Conservation (phyloP, 371 early-diverging fungal species). For the Paraphysoderma sedebokerense region DNA sequence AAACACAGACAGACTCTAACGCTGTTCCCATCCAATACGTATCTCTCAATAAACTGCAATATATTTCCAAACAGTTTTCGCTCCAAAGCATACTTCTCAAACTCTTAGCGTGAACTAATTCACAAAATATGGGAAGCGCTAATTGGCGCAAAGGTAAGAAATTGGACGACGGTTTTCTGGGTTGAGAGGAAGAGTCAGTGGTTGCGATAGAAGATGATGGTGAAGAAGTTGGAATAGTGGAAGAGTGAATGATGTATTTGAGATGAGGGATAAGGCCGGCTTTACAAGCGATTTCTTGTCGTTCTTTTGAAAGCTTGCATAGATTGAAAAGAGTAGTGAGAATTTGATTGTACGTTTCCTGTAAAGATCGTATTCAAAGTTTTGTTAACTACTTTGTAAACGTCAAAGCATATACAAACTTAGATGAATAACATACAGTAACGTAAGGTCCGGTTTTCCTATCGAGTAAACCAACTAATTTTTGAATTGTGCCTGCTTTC, state of each 20-base stretch:
- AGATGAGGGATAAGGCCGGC: constrained; percentile 34
- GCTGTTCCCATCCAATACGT: constrained; percentile 36
- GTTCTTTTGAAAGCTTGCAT: constrained; percentile 29
- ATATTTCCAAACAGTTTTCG: constrained; percentile 22
- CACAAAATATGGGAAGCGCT: constrained; percentile 37
- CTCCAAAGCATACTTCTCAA: constrained; percentile 26
- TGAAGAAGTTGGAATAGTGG: too few species aligned
- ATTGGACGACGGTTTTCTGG: too few species aligned
- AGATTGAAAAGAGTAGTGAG: constrained; percentile 37
- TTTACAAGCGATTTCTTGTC: constrained; percentile 29
- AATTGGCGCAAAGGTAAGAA: constrained; percentile 35
- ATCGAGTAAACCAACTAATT: constrained; percentile 21
- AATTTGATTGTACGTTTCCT: constrained; percentile 35
- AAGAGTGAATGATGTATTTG: constrained; percentile 19
- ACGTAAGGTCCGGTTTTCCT: constrained; percentile 8
- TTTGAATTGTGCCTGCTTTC: constrained; percentile 20
- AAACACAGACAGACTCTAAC: constrained; percentile 32
- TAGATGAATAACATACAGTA: constrained; percentile 6
- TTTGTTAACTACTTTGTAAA: not conserved
- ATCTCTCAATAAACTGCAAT: constrained; percentile 28
- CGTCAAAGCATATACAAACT: not conserved
- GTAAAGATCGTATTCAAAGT: not conserved
- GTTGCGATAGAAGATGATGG: too few species aligned
- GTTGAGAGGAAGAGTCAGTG: too few species aligned
- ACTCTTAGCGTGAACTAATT: constrained; percentile 31